These are phyloP conservation scores for Penicillium hesseltinei DNA, from an alignment of 2,329 filamentous ascomycete genomes.

Conservation along the genomic window DNA sequence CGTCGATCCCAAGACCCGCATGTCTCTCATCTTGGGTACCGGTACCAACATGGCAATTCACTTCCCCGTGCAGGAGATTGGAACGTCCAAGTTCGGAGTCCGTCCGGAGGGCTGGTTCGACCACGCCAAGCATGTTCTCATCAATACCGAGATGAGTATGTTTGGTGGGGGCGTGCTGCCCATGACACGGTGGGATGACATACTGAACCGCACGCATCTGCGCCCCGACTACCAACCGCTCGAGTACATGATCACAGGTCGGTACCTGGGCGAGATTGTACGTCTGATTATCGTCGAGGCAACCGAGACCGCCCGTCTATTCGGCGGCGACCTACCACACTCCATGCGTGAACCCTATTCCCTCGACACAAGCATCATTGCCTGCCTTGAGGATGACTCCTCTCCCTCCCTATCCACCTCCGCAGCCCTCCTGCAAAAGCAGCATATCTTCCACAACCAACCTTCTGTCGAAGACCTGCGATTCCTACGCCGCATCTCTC, in stretches of 20 bases:
- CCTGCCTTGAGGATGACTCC: slow-evolving; percentile 53
- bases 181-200: slow-evolving; percentile 61
- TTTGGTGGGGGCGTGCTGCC: slow-evolving; percentile 59
- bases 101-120: slow-evolving; percentile 56
- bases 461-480: slow-evolving; percentile 51
- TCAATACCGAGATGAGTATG: slow-evolving; percentile 67
- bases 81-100: slow-evolving; percentile 55
- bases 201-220: slow-evolving; percentile 56
- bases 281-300: slow-evolving; percentile 61
- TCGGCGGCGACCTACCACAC: slow-evolving; percentile 57
- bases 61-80: slow-evolving; percentile 56
- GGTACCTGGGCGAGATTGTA: slow-evolving; percentile 63
- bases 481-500: slow-evolving; percentile 55
- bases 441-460: slow-evolving; percentile 49
- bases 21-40: slow-evolving; percentile 64
- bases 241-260: slow-evolving; percentile 63
- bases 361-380: slow-evolving; percentile 59
- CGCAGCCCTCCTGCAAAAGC: slow-evolving; percentile 49
- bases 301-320: slow-evolving; percentile 55
- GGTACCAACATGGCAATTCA: slow-evolving; percentile 65
- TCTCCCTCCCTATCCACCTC: slow-evolving; percentile 40
- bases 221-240: slow-evolving; percentile 64
- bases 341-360: slow-evolving; percentile 57
- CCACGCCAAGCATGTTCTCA: slow-evolving; percentile 59
- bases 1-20: slow-evolving; percentile 57